These are phyloP conservation scores for Bretschneidera sinensis DNA, from an alignment of 345 rosid species.

Conservation along the genomic window DNA sequence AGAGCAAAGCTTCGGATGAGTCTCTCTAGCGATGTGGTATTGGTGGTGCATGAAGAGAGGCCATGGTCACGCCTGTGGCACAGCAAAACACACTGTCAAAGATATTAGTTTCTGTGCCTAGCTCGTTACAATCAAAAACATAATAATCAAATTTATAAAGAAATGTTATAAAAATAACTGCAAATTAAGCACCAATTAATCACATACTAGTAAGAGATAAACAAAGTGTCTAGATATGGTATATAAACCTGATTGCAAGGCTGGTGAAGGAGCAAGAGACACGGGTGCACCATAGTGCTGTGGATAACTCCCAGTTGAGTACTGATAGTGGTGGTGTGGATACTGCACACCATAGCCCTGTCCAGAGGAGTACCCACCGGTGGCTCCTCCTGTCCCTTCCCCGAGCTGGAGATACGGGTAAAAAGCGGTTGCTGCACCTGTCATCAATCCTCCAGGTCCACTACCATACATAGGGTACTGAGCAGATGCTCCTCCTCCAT, in stretches of 20 bases:
- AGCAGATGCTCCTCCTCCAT: conserved; percentile 77
- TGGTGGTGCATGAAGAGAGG: conserved; percentile 52
- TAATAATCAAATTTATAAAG: no score
- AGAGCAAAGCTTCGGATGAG: conserved; percentile 14
- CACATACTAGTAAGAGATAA: no score
- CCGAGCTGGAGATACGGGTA: conserved; percentile 85
- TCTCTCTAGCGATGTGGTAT: conserved; percentile 61
- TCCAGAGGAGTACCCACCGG: conserved; percentile 47
- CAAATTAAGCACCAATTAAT: no score
- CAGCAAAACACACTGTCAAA: conserved; percentile 98
- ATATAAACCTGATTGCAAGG: conserved; percentile 72
- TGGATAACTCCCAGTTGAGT: conserved; percentile 54
- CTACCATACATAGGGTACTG: conserved; percentile 77
- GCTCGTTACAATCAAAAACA: conserved; percentile 6
- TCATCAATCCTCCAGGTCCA: conserved; percentile 56
- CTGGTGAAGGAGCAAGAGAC: conserved; percentile 77
- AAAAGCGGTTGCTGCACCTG: conserved; percentile 51
- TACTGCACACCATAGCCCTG: conserved; percentile 65
- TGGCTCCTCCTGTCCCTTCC: conserved; percentile 59
- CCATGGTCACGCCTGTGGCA: conserved; percentile 89
- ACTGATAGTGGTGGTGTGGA: conserved; percentile 70
- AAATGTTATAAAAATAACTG: no score
- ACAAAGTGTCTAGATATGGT: neutral
- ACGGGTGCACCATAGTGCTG: conserved; percentile 71
- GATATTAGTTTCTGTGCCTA: conserved; percentile 66